phyloP scores from a whole-genome alignment of 1,284 basidiomycete genomes.

The Pseudozyma tsukubaensis region DNA sequence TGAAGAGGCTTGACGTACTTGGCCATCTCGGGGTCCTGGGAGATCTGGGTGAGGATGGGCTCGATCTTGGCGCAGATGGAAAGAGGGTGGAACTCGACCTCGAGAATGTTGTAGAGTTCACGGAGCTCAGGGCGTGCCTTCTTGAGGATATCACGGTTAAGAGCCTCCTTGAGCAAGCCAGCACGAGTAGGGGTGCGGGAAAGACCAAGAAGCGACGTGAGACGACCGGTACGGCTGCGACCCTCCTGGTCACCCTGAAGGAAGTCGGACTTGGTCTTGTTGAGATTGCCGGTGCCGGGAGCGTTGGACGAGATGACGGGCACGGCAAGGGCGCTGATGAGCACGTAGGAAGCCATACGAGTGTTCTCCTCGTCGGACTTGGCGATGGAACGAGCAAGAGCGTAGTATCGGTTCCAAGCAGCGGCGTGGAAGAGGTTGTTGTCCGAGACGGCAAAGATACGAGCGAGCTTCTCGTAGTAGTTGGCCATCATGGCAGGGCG shows the following conservation, averaged over 20 bases:
- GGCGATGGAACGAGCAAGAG: conserved; percentile 59
- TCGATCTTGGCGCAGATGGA: conserved; percentile 85
- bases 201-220: conserved; percentile 88
- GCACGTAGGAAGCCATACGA: conserved; percentile 88
- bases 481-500: conserved; percentile 97
- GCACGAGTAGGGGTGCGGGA: conserved; percentile 86
- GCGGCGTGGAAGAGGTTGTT: conserved; percentile 97
- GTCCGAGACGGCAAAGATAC: conserved; percentile 86
- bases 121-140: conserved; percentile 82
- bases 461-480: conserved; percentile 97
- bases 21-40: conserved; percentile 64
- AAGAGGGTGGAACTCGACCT: conserved; percentile 94
- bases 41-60: conserved; percentile 77
- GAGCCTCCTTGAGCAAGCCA: conserved; percentile 75
- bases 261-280: conserved; percentile 70
- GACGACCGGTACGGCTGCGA: conserved; percentile 76
- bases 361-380: conserved; percentile 79
- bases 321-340: conserved; percentile 92
- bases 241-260: conserved; percentile 74
- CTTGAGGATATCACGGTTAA: conserved; percentile 83
- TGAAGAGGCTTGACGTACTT: conserved; percentile 88
- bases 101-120: conserved; percentile 87
- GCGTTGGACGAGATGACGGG: conserved; percentile 79
- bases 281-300: conserved; percentile 73
- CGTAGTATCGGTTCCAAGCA: conserved; percentile 86